Percentiles rank a stretch among this genome's conserved stretches.
phyloP scores from a whole-genome alignment of 306 rosid species.

The Ziziphus jujuba region DNA sequence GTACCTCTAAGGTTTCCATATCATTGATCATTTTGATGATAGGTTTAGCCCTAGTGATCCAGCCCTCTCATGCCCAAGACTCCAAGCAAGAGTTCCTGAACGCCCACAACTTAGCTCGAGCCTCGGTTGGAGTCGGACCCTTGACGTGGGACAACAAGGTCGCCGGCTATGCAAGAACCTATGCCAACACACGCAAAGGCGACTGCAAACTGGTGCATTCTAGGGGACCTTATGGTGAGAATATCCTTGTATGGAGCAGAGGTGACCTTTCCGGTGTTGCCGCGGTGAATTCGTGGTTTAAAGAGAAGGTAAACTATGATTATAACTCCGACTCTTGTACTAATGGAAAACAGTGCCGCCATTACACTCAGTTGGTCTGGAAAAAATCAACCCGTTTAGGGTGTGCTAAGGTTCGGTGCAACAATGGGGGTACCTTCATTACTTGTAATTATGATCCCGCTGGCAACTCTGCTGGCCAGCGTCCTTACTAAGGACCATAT shows the following conservation, averaged over 20 bases:
- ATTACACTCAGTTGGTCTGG: slow-evolving; percentile 49
- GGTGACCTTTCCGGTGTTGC: not conserved
- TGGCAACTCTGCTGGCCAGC: slow-evolving; percentile 39
- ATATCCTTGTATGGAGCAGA: slow-evolving; percentile 35
- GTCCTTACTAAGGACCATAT: slow-evolving; percentile 43
- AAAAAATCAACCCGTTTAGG: slow-evolving; percentile 2
- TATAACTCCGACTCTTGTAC: slow-evolving; percentile 33
- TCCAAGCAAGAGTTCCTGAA: slow-evolving; percentile 32
- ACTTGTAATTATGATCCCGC: slow-evolving; percentile 63
- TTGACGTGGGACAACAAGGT: slow-evolving; percentile 28
- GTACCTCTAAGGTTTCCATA: not conserved
- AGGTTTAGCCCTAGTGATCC: not conserved
- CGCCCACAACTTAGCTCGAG: slow-evolving; percentile 42
- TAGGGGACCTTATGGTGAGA: slow-evolving; percentile 20
- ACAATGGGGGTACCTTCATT: slow-evolving; percentile 43
- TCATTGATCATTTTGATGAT: not conserved
- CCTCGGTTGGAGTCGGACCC: slow-evolving; percentile 27
- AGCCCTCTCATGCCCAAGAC: slow-evolving; percentile 18
- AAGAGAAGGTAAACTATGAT: slow-evolving; percentile 34
- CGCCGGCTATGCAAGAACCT: slow-evolving; percentile 22
- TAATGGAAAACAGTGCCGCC: slow-evolving; percentile 28
- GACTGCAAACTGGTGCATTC: slow-evolving; percentile 28
- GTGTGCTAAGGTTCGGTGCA: slow-evolving; percentile 28
- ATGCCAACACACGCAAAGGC: not conserved
- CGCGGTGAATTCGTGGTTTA: slow-evolving; percentile 46